These are phyloP conservation scores for Trypethelium eluteriae DNA, from an alignment of 495 filamentous ascomycete species.

Conservation along the genomic window DNA sequence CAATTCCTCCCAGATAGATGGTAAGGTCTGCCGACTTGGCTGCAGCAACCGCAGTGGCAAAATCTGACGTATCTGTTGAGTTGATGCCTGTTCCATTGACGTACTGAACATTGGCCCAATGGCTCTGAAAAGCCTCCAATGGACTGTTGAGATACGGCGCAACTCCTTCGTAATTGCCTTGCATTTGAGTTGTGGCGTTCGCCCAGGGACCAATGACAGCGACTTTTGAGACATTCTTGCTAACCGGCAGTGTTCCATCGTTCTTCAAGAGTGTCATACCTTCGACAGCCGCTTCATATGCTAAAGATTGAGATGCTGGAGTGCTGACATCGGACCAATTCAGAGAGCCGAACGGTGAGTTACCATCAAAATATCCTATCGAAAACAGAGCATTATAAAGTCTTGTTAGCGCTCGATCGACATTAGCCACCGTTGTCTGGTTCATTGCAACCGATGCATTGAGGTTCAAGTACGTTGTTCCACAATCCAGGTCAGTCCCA, in stretches of 20 bases:
- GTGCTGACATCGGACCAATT: constrained; percentile 43
- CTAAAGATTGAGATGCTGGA: constrained; percentile 43
- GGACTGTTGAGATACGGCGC: constrained; percentile 49
- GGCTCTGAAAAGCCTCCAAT: constrained; percentile 21
- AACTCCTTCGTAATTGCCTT: constrained; percentile 49
- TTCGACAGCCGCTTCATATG: constrained; percentile 48
- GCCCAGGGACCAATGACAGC: constrained; percentile 50
- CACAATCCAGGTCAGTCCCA: constrained; percentile 56
- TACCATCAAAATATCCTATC: constrained; percentile 53
- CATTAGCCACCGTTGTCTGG: background rate
- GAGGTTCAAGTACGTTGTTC: constrained; percentile 38
- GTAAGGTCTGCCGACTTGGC: constrained; percentile 45
- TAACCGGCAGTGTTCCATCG: constrained; percentile 44
- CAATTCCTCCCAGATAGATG: constrained; percentile 49
- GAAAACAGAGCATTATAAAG: constrained; percentile 49
- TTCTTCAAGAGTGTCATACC: constrained; percentile 53
- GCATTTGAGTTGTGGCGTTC: constrained; percentile 48
- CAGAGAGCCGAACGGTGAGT: constrained; percentile 22
- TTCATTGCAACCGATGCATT: constrained; percentile 5
- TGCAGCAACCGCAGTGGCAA: constrained; percentile 40
- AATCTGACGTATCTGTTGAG: constrained; percentile 35
- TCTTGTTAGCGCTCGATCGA: constrained; percentile 41
- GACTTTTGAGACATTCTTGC: constrained; percentile 32
- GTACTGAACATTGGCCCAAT: constrained; percentile 38
- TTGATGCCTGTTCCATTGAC: constrained; percentile 40